Percentiles rank a stretch among this genome's conserved stretches.
These are phyloP conservation scores for Geranium brycei DNA, from an alignment of 345 rosid species.

Conservation along the genomic window DNA sequence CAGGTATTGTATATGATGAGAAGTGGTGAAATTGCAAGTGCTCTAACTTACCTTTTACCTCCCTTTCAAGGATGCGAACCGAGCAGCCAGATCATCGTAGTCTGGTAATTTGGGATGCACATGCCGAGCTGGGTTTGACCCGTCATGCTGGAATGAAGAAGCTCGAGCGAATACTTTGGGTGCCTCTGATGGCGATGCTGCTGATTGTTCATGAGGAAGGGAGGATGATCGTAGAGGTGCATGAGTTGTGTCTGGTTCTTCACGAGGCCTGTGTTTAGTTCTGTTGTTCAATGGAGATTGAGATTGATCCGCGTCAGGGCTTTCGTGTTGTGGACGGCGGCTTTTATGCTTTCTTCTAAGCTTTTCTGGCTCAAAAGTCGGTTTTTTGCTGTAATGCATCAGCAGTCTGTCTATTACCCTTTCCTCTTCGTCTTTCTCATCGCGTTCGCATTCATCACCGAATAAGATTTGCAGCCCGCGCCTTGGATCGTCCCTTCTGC, in stretches of 20 bases:
- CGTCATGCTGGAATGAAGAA: constrained; percentile 63
- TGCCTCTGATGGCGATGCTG: constrained; percentile 22
- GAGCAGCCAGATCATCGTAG: constrained; percentile 86
- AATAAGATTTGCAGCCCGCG: constrained; percentile 51
- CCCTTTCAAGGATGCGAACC: constrained; percentile 72
- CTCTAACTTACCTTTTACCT: constrained; percentile 18
- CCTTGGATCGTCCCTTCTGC: constrained; percentile 54
- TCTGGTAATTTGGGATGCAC: constrained; percentile 96
- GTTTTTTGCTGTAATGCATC: constrained; percentile 77
- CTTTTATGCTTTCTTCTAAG: constrained; percentile 42
- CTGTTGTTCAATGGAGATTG: constrained; percentile 6
- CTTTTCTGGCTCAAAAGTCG: constrained; percentile 35
- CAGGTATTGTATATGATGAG: too few species aligned
- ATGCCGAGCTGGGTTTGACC: constrained; percentile 48
- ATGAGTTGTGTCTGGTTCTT: constrained; percentile 18
- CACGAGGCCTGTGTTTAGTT: constrained; percentile 20
- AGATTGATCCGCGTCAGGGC: constrained; percentile 14
- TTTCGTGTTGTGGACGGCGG: constrained; percentile 23
- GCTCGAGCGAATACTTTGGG: constrained; percentile 47
- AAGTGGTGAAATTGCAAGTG: neutral
- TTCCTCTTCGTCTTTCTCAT: constrained; percentile 57
- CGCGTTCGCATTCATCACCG: constrained; percentile 31
- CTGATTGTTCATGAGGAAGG: constrained; percentile 47
- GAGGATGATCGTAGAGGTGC: constrained; percentile 51
- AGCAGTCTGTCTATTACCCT: constrained; percentile 73